These are phyloP conservation scores for Pinus albicaulis DNA, from an alignment of 75 land plant genomes.

Conservation along the genomic window DNA sequence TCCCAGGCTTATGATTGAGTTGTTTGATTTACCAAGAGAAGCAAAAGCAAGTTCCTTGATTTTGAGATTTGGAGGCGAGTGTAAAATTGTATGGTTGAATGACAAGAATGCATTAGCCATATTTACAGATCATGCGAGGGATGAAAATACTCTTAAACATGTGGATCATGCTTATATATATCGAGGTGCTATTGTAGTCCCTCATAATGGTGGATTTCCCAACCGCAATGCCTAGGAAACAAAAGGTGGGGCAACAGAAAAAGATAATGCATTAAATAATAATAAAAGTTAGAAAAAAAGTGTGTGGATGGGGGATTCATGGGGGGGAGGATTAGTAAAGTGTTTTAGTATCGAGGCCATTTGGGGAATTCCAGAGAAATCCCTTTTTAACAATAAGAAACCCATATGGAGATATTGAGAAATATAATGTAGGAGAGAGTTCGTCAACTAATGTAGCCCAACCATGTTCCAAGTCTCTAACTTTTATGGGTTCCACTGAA, in stretches of 20 bases:
- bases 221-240: constrained; percentile 42
- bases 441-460: constrained; percentile 3
- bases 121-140: constrained; percentile 78
- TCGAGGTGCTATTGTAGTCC: constrained; percentile 59
- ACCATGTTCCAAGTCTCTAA: not conserved
- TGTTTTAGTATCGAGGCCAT: constrained; percentile 19
- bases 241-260: constrained; percentile 10
- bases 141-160: constrained; percentile 87
- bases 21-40: constrained; percentile 87
- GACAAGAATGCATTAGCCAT: constrained; percentile 95
- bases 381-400: constrained; percentile 50
- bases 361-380: constrained; percentile 43
- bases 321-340: constrained; percentile 46
- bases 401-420: constrained; percentile 62
- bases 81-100: constrained; percentile 95
- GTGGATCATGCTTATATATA: constrained; percentile 87
- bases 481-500: not conserved
- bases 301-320: constrained; percentile 61
- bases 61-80: constrained; percentile 95
- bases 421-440: constrained; percentile 10
- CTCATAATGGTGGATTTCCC: constrained; percentile 23
- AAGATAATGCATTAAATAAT: constrained; percentile 51
- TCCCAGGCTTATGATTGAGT: constrained; percentile 82
- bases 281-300: constrained; percentile 46
- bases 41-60: constrained; percentile 83